Evolutionary conservation across 169 alveolate species (phyloP).

Genomic region (Babesia microti): DNA sequence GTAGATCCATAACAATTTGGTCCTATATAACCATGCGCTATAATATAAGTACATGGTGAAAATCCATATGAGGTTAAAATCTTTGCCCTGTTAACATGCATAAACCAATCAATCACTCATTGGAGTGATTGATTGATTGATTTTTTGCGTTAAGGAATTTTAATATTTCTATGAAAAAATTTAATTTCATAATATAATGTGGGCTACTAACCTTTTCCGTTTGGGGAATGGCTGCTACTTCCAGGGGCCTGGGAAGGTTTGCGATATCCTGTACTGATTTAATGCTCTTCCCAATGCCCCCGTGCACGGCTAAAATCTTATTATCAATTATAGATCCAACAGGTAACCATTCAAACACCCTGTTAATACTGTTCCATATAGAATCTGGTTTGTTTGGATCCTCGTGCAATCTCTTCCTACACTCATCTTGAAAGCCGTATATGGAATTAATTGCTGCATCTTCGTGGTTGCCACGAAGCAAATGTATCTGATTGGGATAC

Average conservation of each 20-base stretch:
- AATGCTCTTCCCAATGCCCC: constrained; percentile 94
- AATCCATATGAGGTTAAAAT: neutral
- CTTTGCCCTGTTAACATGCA: neutral
- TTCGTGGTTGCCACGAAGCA: constrained; percentile 97
- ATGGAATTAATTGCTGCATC: constrained; percentile 95
- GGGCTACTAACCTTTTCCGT: constrained; percentile 68
- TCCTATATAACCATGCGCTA: constrained; percentile 62
- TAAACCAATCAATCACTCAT: neutral
- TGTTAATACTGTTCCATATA: constrained; percentile 86
- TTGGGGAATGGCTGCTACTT: constrained; percentile 86
- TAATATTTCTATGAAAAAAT: neutral
- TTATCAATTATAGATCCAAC: constrained; percentile 96
- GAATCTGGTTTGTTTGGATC: constrained; percentile 87
- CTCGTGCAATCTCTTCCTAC: constrained; percentile 91
- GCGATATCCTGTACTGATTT: constrained; percentile 79
- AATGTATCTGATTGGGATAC: constrained; percentile 94
- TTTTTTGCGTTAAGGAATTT: neutral
- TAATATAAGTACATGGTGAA: neutral
- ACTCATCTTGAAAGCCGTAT: constrained; percentile 98
- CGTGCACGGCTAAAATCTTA: constrained; percentile 94
- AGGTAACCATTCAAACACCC: constrained; percentile 96
- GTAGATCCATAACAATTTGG: constrained; percentile 67
- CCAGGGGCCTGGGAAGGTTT: constrained; percentile 81
- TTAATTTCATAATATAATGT: constrained; percentile 36
- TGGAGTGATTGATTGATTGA: neutral